These are phyloP conservation scores for Arthrobotrys pseudoclavata DNA, from an alignment of 2,329 filamentous ascomycete species.

Conservation along the genomic window DNA sequence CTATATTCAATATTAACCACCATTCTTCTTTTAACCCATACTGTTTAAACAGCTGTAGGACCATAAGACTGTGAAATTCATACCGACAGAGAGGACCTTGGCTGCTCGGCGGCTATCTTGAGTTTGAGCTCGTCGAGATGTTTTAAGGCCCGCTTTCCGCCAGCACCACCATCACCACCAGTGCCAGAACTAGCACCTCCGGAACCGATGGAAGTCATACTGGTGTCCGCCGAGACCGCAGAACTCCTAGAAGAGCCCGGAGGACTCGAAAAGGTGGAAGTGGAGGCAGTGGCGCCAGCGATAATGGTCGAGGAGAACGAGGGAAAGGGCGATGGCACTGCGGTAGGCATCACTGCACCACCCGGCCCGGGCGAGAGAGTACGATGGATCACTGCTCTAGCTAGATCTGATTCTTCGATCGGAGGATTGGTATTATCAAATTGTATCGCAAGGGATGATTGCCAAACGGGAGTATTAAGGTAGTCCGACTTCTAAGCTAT, in stretches of 20 bases:
- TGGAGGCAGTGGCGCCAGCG: slow-evolving; percentile 1
- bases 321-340: slow-evolving; percentile 33
- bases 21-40: too few relatives aligned
- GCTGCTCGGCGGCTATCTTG: slow-evolving; percentile 41
- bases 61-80: neutral
- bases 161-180: neutral
- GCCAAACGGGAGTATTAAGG: neutral
- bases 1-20: slow-evolving; percentile 25
- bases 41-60: neutral
- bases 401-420: neutral
- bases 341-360: slow-evolving; percentile 59
- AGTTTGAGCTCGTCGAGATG: slow-evolving; percentile 56
- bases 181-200: slow-evolving; percentile 1
- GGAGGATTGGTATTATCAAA: neutral
- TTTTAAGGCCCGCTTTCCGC: slow-evolving; percentile 24
- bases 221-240: neutral
- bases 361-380: slow-evolving; percentile 23
- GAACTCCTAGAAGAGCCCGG: slow-evolving; percentile 14
- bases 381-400: neutral
- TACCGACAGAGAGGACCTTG: slow-evolving; percentile 36
- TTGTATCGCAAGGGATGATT: neutral
- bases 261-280: slow-evolving; percentile 11
- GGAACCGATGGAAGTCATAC: neutral
- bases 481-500: neutral
- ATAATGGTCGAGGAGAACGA: neutral